Conservation (phyloP, 176 grass and related monocot species). For the Bothriochloa decipiens region DNA sequence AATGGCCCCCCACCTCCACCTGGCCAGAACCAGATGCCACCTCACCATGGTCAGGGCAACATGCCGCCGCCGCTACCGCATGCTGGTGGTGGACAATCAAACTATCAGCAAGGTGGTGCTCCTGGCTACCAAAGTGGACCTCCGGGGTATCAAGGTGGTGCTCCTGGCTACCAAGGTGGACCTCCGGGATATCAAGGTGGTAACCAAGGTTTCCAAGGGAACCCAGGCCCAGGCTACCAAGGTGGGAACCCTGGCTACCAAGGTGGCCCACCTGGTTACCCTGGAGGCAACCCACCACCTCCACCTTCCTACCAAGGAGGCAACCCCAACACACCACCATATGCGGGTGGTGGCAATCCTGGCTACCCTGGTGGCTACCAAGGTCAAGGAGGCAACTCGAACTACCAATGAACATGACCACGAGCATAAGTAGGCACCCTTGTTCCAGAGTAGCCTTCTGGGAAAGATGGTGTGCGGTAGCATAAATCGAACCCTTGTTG, state of each 20-base stretch:
- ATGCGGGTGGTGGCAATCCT: constrained; percentile 21
- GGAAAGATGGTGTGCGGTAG: constrained; percentile 21
- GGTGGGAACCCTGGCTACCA: constrained; percentile 60
- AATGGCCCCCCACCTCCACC: constrained; percentile 35
- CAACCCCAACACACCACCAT: constrained; percentile 22
- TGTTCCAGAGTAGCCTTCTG: background rate
- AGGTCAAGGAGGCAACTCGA: constrained; percentile 30
- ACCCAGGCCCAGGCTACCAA: constrained; percentile 47
- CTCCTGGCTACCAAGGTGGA: constrained; percentile 53
- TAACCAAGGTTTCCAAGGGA: constrained; percentile 53
- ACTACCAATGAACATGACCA: constrained; percentile 21
- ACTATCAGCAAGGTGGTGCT: constrained; percentile 46
- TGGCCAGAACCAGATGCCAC: constrained; percentile 36
- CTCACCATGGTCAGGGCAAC: constrained; percentile 39
- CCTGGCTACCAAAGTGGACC: constrained; percentile 46
- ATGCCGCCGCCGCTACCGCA: constrained; percentile 37
- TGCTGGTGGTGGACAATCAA: constrained; percentile 27
- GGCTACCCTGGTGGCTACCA: constrained; percentile 26
- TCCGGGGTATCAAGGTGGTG: constrained; percentile 54
- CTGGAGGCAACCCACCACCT: constrained; percentile 27
- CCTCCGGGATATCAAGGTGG: constrained; percentile 45
- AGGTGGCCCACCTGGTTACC: constrained; percentile 53
- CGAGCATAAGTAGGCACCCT: background rate
- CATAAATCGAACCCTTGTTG: constrained; percentile 34
- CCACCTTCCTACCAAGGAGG: constrained; percentile 47